Base-by-base conservation (phyloP, 2,329 filamentous ascomycete genomes). In the Cercospora beticola region DNA sequence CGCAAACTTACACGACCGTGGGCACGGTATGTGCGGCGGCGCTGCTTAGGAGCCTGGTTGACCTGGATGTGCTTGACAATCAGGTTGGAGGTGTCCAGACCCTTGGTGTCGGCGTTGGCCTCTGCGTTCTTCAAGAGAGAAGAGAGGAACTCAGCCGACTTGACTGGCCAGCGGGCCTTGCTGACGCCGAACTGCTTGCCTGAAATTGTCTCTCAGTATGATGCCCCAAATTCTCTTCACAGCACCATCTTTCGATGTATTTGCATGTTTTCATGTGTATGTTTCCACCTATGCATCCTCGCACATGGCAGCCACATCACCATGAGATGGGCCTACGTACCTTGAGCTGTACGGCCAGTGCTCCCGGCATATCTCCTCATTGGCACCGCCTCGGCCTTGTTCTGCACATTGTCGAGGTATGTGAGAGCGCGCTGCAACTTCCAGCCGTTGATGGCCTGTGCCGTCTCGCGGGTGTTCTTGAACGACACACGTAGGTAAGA, bases 51-150 rank as follows among this genome's bases (percentile, higher is more conserved):
- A 79, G 95, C 96, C 89, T 99, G 95, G 92, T 99, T 99, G 89
- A 99, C 95, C 88, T 99, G 95, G 87, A 99, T 99, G 92, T 97
- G 96, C 92, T 97, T 97, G 87, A 99, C 92, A 82, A 98, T 86
- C 82, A 99, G 88, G 89, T 96, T 96, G 86, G 90, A 90, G 82
- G 94, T 98, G 86, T 99, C 93, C 81, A 97, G 92, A 80, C 94
- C 93, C 89, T 97, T 97, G 84, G 92, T 92, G 80, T 97, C 94
- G 83, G 93, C 93, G 85, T 97, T 97, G 86, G 93, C 90, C 88
- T 97, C 93, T 77, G 93, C 93, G 86, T 97, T 97, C 89, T 94
- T 95, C 79, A 99, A 92, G 79, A 99, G 93, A 82, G 91, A 92
- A 84, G 97, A 90, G 74, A 99, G 89, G 89, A 97, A 97, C 88